phyloP scores from a whole-genome alignment of 768 basidiomycete genomes.

The Phanerochaete sordida region DNA sequence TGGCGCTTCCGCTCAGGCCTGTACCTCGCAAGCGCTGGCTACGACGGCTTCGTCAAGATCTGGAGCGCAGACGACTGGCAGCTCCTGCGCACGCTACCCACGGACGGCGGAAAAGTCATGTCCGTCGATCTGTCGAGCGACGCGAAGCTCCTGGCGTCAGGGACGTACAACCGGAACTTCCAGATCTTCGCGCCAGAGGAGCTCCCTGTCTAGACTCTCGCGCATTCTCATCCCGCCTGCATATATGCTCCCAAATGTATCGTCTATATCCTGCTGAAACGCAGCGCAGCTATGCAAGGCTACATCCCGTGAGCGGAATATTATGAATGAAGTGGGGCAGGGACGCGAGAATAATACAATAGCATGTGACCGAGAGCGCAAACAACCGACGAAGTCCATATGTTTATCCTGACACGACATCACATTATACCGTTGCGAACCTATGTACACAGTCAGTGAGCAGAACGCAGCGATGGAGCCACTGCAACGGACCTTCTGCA shows the following conservation, averaged over 20 bases:
- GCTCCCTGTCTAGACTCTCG: constrained; percentile 26
- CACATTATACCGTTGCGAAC: constrained; percentile 6
- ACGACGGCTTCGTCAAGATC: constrained; percentile 92
- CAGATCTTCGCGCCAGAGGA: constrained; percentile 88
- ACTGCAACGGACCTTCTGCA: constrained; percentile 70
- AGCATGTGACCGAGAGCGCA: neutral
- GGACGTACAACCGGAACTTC: constrained; percentile 92
- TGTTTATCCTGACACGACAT: neutral
- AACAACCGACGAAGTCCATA: neutral
- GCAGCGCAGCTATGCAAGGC: neutral
- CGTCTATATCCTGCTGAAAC: constrained; percentile 7
- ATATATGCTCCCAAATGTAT: neutral
- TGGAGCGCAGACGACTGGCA: constrained; percentile 99
- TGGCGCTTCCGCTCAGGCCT: constrained; percentile 83
- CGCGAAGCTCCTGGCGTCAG: constrained; percentile 80
- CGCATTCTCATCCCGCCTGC: neutral
- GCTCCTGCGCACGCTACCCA: constrained; percentile 79
- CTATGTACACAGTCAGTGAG: neutral
- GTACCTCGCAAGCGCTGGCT: constrained; percentile 91
- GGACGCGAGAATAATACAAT: neutral
- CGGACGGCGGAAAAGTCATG: constrained; percentile 99
- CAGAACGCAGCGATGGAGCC: constrained; percentile 3
- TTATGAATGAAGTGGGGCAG: neutral
- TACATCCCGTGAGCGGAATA: neutral
- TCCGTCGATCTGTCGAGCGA: constrained; percentile 88